Evolutionary conservation across 2,329 filamentous ascomycete genomes (phyloP).

Genomic region (Daldinia sp.): DNA sequence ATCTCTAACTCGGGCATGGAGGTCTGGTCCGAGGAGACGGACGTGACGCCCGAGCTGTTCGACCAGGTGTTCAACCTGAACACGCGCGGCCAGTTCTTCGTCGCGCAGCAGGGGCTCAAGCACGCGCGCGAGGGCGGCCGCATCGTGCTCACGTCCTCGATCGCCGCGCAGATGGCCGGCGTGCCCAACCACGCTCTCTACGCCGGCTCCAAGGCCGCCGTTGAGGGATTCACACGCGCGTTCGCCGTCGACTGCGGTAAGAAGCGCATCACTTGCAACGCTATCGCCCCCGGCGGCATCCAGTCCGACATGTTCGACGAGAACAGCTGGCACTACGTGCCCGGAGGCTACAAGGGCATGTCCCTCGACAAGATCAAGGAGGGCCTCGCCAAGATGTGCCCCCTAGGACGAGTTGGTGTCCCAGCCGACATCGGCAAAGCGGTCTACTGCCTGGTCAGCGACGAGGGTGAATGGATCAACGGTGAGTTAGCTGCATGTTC

Average conservation of each 20-base stretch:
- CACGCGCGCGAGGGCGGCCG: slow-evolving; percentile 76
- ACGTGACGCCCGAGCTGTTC: slow-evolving; percentile 77
- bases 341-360: slow-evolving; percentile 66
- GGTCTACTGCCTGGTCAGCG: slow-evolving; percentile 66
- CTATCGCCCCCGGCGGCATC: slow-evolving; percentile 78
- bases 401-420: slow-evolving; percentile 69
- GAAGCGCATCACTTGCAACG: slow-evolving; percentile 77
- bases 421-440: slow-evolving; percentile 70
- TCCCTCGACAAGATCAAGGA: slow-evolving; percentile 65
- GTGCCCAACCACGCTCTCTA: slow-evolving; percentile 78
- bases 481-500: slow-evolving; percentile 57
- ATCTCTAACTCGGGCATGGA: slow-evolving; percentile 80
- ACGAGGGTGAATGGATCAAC: slow-evolving; percentile 74
- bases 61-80: slow-evolving; percentile 80
- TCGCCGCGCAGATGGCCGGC: slow-evolving; percentile 74
- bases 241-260: slow-evolving; percentile 79
- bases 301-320: slow-evolving; percentile 83
- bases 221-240: slow-evolving; percentile 78
- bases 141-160: slow-evolving; percentile 78
- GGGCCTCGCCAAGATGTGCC: slow-evolving; percentile 67
- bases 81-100: slow-evolving; percentile 79
- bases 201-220: slow-evolving; percentile 77
- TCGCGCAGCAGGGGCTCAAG: slow-evolving; percentile 80
- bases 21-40: slow-evolving; percentile 76
- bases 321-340: slow-evolving; percentile 75